Evolutionary conservation across 805 yeast genomes (phyloP).

Genomic region (Saccharomycopsis sp.): DNA sequence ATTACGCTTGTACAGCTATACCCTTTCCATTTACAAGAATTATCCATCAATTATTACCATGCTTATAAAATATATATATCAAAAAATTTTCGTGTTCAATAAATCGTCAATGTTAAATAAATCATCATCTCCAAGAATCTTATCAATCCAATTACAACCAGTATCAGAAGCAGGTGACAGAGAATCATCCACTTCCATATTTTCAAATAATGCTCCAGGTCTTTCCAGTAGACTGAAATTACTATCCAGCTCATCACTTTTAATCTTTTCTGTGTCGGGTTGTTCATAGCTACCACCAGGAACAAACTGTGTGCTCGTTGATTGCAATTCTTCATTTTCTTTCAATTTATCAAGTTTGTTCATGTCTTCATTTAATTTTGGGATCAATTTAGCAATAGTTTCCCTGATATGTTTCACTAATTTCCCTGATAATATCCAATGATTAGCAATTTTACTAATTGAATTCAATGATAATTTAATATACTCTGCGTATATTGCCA

Average conservation of each 20-base stretch:
- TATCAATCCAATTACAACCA: slow-evolving; percentile 55
- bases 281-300: too few species aligned
- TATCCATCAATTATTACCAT: too few species aligned
- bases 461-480: slow-evolving; percentile 44
- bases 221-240: not conserved
- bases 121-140: slow-evolving; percentile 32
- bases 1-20: too few species aligned
- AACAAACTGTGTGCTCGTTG: not conserved
- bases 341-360: slow-evolving; percentile 18
- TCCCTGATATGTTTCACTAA: slow-evolving; percentile 41
- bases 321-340: slow-evolving; percentile 18
- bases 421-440: slow-evolving; percentile 44
- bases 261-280: not conserved
- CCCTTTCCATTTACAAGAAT: too few species aligned
- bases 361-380: slow-evolving; percentile 34
- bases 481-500: slow-evolving; percentile 40
- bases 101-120: not conserved
- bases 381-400: slow-evolving; percentile 36
- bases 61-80: too few species aligned
- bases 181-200: not conserved
- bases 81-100: not conserved
- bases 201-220: not conserved
- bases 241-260: not conserved
- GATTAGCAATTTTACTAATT: slow-evolving; percentile 42
- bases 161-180: slow-evolving; percentile 35